Conservation (phyloP, 2,329 filamentous ascomycete genomes). For the Torrubiella hemipterigena region DNA sequence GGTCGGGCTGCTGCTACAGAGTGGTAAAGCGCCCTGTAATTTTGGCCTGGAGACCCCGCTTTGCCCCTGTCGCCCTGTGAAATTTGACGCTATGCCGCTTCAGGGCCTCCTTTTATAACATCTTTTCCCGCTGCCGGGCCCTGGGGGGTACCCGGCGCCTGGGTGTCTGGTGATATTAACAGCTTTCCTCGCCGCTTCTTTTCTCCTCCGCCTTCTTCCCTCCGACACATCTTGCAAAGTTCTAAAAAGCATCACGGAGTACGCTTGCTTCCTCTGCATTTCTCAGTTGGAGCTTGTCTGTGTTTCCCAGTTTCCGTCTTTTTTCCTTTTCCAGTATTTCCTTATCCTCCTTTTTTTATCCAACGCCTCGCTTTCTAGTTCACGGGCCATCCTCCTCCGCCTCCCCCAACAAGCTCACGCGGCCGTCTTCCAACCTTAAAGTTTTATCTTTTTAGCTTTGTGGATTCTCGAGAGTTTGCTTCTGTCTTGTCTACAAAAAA, state of each 20-base stretch:
- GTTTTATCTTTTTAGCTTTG: too few relatives aligned
- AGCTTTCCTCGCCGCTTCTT: slow-evolving; percentile 3
- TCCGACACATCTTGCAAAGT: slow-evolving; percentile 7
- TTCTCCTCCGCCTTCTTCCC: slow-evolving; percentile 6
- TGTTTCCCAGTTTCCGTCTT: slow-evolving; percentile 4
- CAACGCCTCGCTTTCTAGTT: neutral
- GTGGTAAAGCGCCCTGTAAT: too few relatives aligned
- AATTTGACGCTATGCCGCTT: slow-evolving; percentile 6
- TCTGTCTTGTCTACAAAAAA: too few relatives aligned
- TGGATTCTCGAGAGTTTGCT: too few relatives aligned
- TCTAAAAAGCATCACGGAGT: too few relatives aligned
- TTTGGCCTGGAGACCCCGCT: too few relatives aligned
- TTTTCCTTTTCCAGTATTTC: slow-evolving; percentile 1
- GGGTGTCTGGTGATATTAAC: slow-evolving; percentile 5
- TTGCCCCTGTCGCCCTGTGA: too few relatives aligned
- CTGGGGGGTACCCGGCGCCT: too few relatives aligned
- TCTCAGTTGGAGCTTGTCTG: slow-evolving; percentile 4
- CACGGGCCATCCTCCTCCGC: neutral
- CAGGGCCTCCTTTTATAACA: slow-evolving; percentile 4
- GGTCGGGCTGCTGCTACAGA: too few relatives aligned
- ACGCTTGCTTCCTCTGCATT: slow-evolving; percentile 3
- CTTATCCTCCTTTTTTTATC: slow-evolving; percentile 2
- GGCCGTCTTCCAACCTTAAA: too few relatives aligned
- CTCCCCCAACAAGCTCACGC: too few relatives aligned
- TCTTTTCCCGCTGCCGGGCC: slow-evolving; percentile 9